phyloP scores from a whole-genome alignment of 352 stramenopile species.

The Pythium plurisporium region DNA sequence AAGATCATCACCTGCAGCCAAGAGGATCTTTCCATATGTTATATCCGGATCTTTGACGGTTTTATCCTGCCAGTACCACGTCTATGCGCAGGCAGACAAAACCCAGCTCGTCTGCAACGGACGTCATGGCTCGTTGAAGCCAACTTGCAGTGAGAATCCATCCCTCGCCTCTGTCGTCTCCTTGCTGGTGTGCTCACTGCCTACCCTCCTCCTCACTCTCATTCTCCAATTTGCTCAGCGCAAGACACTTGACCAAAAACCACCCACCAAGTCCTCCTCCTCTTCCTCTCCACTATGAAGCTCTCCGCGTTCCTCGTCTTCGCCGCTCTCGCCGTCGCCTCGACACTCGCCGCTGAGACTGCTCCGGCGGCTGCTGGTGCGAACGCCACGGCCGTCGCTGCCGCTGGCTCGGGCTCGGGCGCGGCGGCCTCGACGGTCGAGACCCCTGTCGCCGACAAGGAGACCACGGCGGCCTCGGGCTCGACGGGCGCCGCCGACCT shows the following conservation, averaged over 20 bases:
- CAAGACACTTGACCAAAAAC: background rate
- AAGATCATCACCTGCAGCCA: background rate
- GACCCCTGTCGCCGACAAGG: background rate
- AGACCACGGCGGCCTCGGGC: background rate
- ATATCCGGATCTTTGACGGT: too few relatives aligned
- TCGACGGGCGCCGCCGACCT: background rate
- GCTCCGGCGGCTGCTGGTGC: background rate
- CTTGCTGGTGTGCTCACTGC: too few relatives aligned
- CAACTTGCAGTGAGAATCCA: too few relatives aligned
- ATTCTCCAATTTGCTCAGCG: conserved; percentile 10
- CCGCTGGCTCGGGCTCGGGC: background rate
- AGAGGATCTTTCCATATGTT: too few relatives aligned
- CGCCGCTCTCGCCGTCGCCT: conserved; percentile 14
- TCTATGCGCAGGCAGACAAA: background rate
- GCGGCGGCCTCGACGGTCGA: background rate
- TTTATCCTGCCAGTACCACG: background rate
- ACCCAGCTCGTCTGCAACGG: too few relatives aligned
- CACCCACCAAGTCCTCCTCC: conserved; percentile 1
- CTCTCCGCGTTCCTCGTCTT: conserved; percentile 12
- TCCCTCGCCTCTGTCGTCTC: background rate
- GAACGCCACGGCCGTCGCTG: background rate
- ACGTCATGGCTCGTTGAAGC: too few relatives aligned
- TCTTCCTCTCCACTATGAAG: conserved; percentile 19
- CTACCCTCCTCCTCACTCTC: background rate
- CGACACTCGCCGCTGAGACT: background rate